Conservation (phyloP, 2,329 filamentous ascomycete genomes). For the Pestalotiopsis sp. region DNA sequence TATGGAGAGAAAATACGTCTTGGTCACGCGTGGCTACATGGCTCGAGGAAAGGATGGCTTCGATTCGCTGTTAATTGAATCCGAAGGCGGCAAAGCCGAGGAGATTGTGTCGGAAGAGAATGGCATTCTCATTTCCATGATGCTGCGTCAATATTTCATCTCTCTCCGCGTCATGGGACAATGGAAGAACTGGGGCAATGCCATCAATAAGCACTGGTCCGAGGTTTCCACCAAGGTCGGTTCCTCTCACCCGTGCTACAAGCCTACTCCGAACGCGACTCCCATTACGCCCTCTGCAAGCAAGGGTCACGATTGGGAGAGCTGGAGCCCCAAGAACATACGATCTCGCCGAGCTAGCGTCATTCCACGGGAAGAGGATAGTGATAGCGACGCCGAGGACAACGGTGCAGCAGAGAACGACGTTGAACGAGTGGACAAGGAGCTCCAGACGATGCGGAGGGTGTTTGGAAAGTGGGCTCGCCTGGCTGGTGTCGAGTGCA, state of each 20-base stretch:
- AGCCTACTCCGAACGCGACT: constrained; percentile 34
- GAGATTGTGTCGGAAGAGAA: constrained; percentile 86
- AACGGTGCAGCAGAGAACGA: constrained; percentile 33
- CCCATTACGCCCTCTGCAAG: constrained; percentile 14
- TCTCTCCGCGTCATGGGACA: constrained; percentile 78
- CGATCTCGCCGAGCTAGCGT: constrained; percentile 35
- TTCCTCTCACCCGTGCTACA: constrained; percentile 47
- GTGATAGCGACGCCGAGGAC: constrained; percentile 28
- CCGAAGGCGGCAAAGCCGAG: constrained; percentile 75
- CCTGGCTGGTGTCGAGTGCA: constrained; percentile 62
- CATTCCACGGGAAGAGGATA: constrained; percentile 41
- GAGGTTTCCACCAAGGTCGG: constrained; percentile 65
- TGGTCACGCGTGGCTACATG: constrained; percentile 89
- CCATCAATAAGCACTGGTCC: constrained; percentile 67
- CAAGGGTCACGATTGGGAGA: constrained; percentile 34
- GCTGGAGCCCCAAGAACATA: constrained; percentile 39
- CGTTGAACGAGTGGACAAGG: constrained; percentile 49
- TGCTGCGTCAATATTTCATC: constrained; percentile 91
- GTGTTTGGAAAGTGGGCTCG: constrained; percentile 76
- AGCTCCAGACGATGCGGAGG: constrained; percentile 67
- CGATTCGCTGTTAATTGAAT: constrained; percentile 71
- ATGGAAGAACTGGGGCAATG: constrained; percentile 73
- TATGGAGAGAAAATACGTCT: constrained; percentile 64
- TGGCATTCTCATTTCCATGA: constrained; percentile 82
- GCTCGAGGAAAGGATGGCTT: constrained; percentile 86